phyloP scores from a whole-genome alignment of 345 rosid species.

The Murraya paniculata region DNA sequence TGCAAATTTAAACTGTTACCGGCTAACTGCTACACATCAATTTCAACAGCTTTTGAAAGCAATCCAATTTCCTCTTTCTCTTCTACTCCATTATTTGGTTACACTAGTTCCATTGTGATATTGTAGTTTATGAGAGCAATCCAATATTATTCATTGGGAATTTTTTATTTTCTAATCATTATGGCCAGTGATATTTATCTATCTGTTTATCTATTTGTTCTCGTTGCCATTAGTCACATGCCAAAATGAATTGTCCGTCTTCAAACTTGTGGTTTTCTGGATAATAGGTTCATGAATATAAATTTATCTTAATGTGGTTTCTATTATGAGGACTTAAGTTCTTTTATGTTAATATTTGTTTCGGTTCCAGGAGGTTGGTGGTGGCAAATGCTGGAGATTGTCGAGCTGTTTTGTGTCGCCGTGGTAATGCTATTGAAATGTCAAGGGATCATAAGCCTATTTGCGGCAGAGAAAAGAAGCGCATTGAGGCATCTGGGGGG shows the following conservation, averaged over 20 bases:
- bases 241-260: background rate
- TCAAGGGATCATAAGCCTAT: conserved; percentile 87
- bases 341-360: conserved; percentile 9
- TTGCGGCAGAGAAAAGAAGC: conserved; percentile 52
- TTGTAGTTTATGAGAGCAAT: background rate
- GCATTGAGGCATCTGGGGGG: conserved; percentile 82
- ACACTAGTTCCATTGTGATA: background rate
- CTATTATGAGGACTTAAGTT: background rate
- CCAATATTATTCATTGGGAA: background rate
- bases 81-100: background rate
- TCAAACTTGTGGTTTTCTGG: background rate
- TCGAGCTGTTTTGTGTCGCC: conserved; percentile 76
- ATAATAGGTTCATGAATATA: background rate
- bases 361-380: conserved; percentile 52
- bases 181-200: background rate
- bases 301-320: background rate
- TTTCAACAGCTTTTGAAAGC: background rate
- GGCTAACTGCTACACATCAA: no score
- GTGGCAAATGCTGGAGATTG: conserved; percentile 97
- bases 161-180: background rate
- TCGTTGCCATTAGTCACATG: background rate
- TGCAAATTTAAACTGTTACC: background rate
- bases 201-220: background rate
- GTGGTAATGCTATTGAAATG: conserved; percentile 82
- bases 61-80: background rate